Conservation (phyloP, 108 stramenopile genomes). For the Fragilariopsis cylindrus region DNA sequence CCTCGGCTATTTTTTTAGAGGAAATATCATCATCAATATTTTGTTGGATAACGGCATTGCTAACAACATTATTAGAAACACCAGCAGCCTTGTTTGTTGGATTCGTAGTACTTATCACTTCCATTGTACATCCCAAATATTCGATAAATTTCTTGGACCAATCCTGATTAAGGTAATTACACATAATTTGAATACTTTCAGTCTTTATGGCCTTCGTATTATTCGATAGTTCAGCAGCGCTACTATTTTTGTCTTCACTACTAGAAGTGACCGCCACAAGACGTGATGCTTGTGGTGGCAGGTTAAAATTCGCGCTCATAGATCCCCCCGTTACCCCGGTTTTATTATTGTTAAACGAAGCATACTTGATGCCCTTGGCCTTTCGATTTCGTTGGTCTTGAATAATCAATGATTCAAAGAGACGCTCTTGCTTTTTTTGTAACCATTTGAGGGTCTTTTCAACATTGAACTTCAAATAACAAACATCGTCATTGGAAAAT, state of each 20-base stretch:
- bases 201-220: constrained; percentile 9
- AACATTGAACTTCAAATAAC: constrained; percentile 53
- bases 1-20: background rate
- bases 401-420: constrained; percentile 32
- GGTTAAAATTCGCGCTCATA: constrained; percentile 30
- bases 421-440: constrained; percentile 45
- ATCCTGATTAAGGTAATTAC: constrained; percentile 51
- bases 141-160: constrained; percentile 53
- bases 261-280: background rate
- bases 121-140: constrained; percentile 15
- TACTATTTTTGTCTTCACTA: constrained; percentile 9
- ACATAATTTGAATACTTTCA: constrained; percentile 57
- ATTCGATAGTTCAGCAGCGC: constrained; percentile 3
- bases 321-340: constrained; percentile 19
- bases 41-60: background rate
- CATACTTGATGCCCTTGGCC: background rate
- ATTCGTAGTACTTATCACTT: background rate
- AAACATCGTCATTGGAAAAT: constrained; percentile 44
- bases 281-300: constrained; percentile 8
- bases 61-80: background rate
- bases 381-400: constrained; percentile 23
- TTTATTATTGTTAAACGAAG: background rate
- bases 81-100: background rate
- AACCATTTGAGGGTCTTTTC: constrained; percentile 53
- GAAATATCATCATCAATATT: background rate